phyloP scores from a whole-genome alignment of 2,329 filamentous ascomycete species.

The Annulohypoxylon truncatum region DNA sequence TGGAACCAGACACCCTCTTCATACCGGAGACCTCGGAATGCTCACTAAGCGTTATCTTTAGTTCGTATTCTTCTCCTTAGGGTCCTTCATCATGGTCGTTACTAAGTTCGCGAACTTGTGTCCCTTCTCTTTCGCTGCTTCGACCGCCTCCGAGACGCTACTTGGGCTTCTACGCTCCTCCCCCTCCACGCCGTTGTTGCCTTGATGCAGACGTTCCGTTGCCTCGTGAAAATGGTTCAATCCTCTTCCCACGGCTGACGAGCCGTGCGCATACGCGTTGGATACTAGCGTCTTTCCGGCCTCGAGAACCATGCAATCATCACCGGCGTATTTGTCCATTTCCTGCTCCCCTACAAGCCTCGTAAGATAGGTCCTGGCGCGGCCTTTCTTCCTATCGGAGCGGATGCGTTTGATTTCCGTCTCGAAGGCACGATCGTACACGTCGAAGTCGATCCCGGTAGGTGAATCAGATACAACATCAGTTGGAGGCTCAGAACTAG shows the following conservation, averaged over 20 bases:
- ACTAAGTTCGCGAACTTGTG: conserved; percentile 50
- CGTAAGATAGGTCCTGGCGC: conserved; percentile 61
- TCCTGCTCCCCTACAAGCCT: conserved; percentile 60
- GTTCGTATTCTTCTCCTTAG: conserved; percentile 34
- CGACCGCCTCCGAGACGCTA: conserved; percentile 33
- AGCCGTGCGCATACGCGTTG: conserved; percentile 29
- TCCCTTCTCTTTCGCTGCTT: conserved; percentile 41
- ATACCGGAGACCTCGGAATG: conserved; percentile 15
- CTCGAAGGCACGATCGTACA: conserved; percentile 90
- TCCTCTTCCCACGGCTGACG: conserved; percentile 27
- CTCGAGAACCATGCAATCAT: conserved; percentile 53
- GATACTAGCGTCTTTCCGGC: conserved; percentile 45
- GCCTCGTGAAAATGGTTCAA: conserved; percentile 29
- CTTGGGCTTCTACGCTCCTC: conserved; percentile 31
- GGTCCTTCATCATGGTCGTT: conserved; percentile 44
- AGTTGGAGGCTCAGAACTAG: conserved; percentile 35
- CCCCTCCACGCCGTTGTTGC: conserved; percentile 4
- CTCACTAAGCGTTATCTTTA: conserved; percentile 23
- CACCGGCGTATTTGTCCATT: conserved; percentile 53
- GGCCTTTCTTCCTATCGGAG: conserved; percentile 51
- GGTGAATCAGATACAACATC: conserved; percentile 83
- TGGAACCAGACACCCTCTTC: conserved; percentile 6
- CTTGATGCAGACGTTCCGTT: conserved; percentile 13
- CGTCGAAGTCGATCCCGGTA: conserved; percentile 82
- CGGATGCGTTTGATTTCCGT: conserved; percentile 74